A percentile compares a stretch with the other conserved stretches of the same genome.
Conservation (phyloP, 2,329 filamentous ascomycete species). For the Pseudogymnoascus sp. region DNA sequence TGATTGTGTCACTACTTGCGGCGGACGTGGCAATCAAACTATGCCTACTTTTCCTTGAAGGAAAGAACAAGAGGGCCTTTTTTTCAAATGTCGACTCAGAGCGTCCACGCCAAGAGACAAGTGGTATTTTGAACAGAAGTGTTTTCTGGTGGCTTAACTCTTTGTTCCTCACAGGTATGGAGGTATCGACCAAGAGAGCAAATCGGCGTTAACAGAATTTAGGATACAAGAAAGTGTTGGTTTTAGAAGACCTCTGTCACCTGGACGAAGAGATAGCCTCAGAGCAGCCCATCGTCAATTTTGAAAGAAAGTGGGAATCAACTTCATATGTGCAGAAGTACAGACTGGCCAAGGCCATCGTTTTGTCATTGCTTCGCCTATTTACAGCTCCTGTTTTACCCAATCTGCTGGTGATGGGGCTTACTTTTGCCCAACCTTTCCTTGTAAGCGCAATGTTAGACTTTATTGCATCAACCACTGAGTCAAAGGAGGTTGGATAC, state of each 20-base stretch:
- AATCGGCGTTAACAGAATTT: background rate
- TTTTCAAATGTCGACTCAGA: background rate
- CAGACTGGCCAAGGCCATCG: background rate
- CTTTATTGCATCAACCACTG: background rate
- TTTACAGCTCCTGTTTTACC: background rate
- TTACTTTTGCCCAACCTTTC: background rate
- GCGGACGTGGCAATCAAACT: background rate
- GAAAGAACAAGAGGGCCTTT: background rate
- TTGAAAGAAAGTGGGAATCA: background rate
- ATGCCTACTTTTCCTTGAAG: background rate
- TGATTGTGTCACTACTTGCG: background rate
- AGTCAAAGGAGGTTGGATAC: slow-evolving; percentile 2
- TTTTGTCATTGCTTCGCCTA: background rate
- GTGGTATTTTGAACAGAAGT: slow-evolving; percentile 1
- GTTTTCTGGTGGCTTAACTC: background rate
- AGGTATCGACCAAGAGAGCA: background rate
- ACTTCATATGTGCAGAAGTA: background rate
- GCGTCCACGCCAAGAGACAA: background rate
- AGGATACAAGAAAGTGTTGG: background rate
- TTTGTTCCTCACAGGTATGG: background rate
- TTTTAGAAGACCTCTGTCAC: background rate
- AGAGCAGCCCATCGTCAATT: background rate
- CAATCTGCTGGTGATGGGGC: background rate
- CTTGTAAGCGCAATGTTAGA: background rate
- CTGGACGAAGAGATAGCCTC: background rate